Conservation (phyloP, 176 grass and related monocot species). For the Eragrostis nindensis region DNA sequence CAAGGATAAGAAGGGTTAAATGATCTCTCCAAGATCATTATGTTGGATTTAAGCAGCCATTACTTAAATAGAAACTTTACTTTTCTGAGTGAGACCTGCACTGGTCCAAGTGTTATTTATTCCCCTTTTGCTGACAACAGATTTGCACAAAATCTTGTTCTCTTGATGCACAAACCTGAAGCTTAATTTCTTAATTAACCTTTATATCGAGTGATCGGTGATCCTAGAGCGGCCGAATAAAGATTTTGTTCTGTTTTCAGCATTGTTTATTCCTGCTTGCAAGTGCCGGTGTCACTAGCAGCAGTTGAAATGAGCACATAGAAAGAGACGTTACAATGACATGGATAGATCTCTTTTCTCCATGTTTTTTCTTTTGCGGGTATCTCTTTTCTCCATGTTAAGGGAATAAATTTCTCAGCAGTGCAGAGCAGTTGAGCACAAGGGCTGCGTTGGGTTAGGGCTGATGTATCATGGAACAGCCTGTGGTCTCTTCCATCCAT, state of each 20-base stretch:
- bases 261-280: slow-evolving; percentile 43
- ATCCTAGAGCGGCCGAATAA: slow-evolving; percentile 36
- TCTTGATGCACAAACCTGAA: slow-evolving; percentile 38
- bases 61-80: slow-evolving; percentile 22
- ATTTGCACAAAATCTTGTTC: slow-evolving; percentile 52
- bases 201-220: slow-evolving; percentile 26
- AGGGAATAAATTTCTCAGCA: slow-evolving; percentile 23
- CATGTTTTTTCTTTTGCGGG: no score
- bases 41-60: slow-evolving; percentile 48
- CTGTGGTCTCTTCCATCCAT: slow-evolving; percentile 27
- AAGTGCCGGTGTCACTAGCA: slow-evolving; percentile 60
- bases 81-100: slow-evolving; percentile 54
- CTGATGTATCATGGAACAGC: slow-evolving; percentile 34
- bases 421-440: slow-evolving; percentile 43
- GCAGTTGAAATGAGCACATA: slow-evolving; percentile 44
- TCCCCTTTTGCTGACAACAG: slow-evolving; percentile 33
- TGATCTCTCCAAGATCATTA: slow-evolving; percentile 42
- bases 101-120: slow-evolving; percentile 41
- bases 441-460: slow-evolving; percentile 35
- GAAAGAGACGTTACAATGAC: slow-evolving; percentile 35
- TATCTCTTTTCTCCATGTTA: slow-evolving; percentile 6
- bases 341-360: slow-evolving; percentile 19
- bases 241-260: slow-evolving; percentile 40
- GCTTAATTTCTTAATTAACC: slow-evolving; percentile 31
- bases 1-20: slow-evolving; percentile 32